Evolutionary conservation across 331 rosid genomes (phyloP).

Genomic region (Quercus tomentella): DNA sequence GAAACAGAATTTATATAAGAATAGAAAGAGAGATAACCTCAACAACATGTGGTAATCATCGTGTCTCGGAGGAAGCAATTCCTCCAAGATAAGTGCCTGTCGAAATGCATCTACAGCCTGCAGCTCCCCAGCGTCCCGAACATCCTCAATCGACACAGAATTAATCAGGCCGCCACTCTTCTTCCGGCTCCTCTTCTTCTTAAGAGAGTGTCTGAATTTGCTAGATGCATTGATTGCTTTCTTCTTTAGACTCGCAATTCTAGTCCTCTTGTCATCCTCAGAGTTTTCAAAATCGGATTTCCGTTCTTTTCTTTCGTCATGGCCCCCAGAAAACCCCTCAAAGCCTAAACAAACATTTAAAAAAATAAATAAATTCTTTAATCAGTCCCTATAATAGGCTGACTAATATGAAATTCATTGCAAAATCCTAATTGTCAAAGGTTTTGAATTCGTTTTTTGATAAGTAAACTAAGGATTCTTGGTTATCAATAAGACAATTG

Average conservation of each 20-base stretch:
- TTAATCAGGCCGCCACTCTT: slow-evolving; percentile 26
- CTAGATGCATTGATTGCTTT: slow-evolving; percentile 85
- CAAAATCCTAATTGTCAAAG: background rate
- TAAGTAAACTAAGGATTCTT: too few relatives aligned
- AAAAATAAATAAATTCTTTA: background rate
- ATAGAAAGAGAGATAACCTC: slow-evolving; percentile 43
- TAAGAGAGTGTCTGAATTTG: slow-evolving; percentile 76
- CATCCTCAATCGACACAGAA: slow-evolving; percentile 81
- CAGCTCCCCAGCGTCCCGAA: slow-evolving; percentile 75
- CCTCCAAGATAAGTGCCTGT: slow-evolving; percentile 54
- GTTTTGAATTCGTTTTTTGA: background rate
- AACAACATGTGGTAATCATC: slow-evolving; percentile 83
- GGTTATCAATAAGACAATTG: too few relatives aligned
- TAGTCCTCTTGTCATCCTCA: slow-evolving; percentile 71
- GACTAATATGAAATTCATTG: too few relatives aligned
- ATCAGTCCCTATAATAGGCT: background rate
- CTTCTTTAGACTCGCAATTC: slow-evolving; percentile 70
- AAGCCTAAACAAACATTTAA: slow-evolving; percentile 41
- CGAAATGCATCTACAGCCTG: slow-evolving; percentile 74
- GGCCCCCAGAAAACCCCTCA: slow-evolving; percentile 66
- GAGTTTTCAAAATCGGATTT: slow-evolving; percentile 74
- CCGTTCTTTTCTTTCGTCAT: slow-evolving; percentile 67
- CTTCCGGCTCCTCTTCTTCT: slow-evolving; percentile 61
- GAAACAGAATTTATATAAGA: background rate
- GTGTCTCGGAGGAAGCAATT: slow-evolving; percentile 57